Percentiles rank a stretch among this genome's conserved stretches.
Evolutionary conservation across 176 grass and related monocot genomes (phyloP).

Genomic region (Rhynchospora pubera): DNA sequence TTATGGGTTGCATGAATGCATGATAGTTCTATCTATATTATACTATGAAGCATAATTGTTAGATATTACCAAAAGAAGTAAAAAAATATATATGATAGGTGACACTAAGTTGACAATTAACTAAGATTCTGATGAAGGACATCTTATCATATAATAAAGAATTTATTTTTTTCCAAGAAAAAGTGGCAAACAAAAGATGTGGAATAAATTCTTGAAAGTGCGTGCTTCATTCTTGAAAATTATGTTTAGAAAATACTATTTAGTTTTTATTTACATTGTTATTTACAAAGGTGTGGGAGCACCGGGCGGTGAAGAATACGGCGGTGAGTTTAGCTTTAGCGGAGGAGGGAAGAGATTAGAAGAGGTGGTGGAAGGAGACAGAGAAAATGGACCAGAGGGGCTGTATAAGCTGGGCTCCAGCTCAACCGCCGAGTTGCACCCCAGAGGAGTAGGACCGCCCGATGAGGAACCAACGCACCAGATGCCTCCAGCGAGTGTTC

Average conservation of each 20-base stretch:
- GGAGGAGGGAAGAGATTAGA: slow-evolving; percentile 23
- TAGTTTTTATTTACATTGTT: neutral
- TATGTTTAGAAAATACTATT: neutral
- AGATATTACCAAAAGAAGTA: neutral
- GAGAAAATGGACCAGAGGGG: slow-evolving; percentile 17
- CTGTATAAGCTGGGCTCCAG: slow-evolving; percentile 45
- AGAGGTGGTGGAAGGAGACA: slow-evolving; percentile 19
- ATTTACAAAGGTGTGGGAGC: slow-evolving; percentile 6
- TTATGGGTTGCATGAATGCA: neutral
- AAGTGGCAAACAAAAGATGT: neutral
- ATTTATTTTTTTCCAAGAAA: neutral
- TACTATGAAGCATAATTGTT: neutral
- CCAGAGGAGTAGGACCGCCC: slow-evolving; percentile 16
- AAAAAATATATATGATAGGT: neutral
- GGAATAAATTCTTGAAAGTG: neutral
- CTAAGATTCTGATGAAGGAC: neutral
- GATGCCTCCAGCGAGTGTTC: slow-evolving; percentile 80
- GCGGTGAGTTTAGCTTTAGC: slow-evolving; percentile 35
- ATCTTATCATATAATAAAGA: neutral
- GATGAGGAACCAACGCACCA: slow-evolving; percentile 24
- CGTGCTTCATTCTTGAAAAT: neutral
- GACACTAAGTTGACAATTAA: neutral
- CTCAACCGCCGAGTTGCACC: slow-evolving; percentile 41
- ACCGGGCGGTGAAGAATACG: slow-evolving; percentile 21
- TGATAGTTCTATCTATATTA: neutral